phyloP scores from a whole-genome alignment of 805 yeast species.

The Suhomyces faveliae region DNA sequence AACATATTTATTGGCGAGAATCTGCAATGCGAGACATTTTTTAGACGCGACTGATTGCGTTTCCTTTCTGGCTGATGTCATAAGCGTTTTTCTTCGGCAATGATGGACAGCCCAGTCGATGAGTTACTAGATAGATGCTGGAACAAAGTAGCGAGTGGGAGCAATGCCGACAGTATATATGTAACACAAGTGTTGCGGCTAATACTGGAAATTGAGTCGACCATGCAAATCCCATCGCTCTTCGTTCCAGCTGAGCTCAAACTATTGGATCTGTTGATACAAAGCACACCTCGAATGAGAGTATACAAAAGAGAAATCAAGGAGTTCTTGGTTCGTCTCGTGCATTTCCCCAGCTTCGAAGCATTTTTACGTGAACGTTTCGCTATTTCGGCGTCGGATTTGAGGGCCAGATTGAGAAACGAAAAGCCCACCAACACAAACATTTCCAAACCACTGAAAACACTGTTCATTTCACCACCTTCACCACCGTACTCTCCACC shows the following conservation, averaged over 20 bases:
- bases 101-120: constrained; percentile 3
- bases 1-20: no score
- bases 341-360: constrained; percentile 18
- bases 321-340: constrained; percentile 24
- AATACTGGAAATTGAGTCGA: constrained; percentile 21
- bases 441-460: not conserved
- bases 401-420: not conserved
- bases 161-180: constrained; percentile 14
- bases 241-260: constrained; percentile 15
- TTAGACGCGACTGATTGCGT: not conserved
- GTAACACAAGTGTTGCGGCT: constrained; percentile 21
- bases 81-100: not conserved
- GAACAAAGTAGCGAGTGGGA: constrained; percentile 2
- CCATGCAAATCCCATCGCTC: constrained; percentile 15
- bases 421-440: not conserved
- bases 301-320: constrained; percentile 23
- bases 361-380: constrained; percentile 22
- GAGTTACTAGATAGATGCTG: constrained; percentile 14
- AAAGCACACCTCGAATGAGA: constrained; percentile 11
- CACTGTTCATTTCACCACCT: not conserved
- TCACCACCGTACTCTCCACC: constrained; percentile 8
- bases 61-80: no score
- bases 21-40: not conserved
- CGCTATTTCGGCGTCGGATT: constrained; percentile 1
- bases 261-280: constrained; percentile 11